Conservation (phyloP, 2,329 filamentous ascomycete genomes). For the Aspergillus sp. region DNA sequence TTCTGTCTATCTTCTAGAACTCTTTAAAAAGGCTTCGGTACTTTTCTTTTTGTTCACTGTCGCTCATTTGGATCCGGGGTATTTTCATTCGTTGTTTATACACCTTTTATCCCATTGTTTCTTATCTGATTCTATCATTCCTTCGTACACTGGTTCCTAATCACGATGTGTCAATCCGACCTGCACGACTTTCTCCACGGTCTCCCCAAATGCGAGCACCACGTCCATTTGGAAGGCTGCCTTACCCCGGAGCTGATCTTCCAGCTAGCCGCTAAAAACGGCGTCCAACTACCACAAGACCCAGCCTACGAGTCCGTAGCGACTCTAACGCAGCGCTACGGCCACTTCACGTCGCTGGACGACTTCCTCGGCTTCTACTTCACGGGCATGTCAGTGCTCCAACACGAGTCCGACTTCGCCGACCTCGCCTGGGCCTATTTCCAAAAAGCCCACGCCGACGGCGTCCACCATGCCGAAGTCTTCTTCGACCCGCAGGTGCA, state of each 20-base stretch:
- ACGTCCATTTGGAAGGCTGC: constrained; percentile 76
- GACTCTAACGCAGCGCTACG: constrained; percentile 63
- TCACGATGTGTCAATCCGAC: constrained; percentile 55
- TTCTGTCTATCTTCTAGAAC: too few relatives aligned
- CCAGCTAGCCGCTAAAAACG: constrained; percentile 65
- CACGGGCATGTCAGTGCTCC: constrained; percentile 69
- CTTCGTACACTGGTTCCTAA: neutral
- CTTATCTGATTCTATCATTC: neutral
- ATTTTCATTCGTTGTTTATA: neutral
- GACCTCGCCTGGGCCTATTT: constrained; percentile 73
- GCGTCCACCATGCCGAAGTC: constrained; percentile 71
- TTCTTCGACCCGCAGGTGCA: constrained; percentile 83
- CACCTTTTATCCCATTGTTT: neutral
- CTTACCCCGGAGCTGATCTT: constrained; percentile 71
- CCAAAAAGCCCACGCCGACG: constrained; percentile 60
- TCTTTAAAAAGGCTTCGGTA: too few relatives aligned
- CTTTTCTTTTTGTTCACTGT: too few relatives aligned
- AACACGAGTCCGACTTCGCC: constrained; percentile 67
- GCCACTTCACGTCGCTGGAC: constrained; percentile 67
- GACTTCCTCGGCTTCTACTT: constrained; percentile 81
- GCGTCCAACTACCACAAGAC: constrained; percentile 61
- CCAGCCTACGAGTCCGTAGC: constrained; percentile 62
- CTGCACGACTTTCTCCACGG: constrained; percentile 61
- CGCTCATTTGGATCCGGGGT: neutral
- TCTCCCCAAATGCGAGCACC: constrained; percentile 79